phyloP scores from a whole-genome alignment of 345 rosid genomes.

The Citrus sp. region DNA sequence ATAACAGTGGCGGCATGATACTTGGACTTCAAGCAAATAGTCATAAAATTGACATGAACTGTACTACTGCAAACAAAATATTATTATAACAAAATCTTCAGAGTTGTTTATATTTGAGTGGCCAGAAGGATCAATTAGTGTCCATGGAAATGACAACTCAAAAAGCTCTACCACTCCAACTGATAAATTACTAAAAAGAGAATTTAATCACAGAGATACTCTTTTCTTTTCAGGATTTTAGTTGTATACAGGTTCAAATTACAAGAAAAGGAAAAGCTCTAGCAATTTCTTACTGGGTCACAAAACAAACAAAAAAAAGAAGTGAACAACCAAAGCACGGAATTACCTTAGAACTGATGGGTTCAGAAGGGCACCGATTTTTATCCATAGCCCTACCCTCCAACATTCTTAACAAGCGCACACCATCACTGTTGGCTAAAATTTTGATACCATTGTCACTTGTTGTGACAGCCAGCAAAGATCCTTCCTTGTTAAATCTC shows the following conservation, averaged over 20 bases:
- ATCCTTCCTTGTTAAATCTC: constrained; percentile 67
- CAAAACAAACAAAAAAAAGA: not conserved
- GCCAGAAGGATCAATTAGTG: not conserved
- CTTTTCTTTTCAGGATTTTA: not conserved
- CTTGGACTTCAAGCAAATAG: not conserved
- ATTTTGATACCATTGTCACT: constrained; percentile 57
- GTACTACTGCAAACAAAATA: not conserved
- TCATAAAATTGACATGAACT: not conserved
- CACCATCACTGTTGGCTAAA: constrained; percentile 48
- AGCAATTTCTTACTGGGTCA: not conserved
- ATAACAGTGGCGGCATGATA: too few species aligned
- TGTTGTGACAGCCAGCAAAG: constrained; percentile 53
- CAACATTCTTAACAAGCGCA: constrained; percentile 37
- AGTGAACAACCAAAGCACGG: not conserved
- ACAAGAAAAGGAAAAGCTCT: not conserved
- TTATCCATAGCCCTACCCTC: constrained; percentile 42
- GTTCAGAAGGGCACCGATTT: constrained; percentile 38
- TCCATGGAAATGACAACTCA: not conserved
- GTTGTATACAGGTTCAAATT: not conserved
- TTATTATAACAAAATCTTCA: not conserved
- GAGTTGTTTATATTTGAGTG: not conserved
- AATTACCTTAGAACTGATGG: constrained; percentile 42
- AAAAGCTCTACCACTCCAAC: not conserved
- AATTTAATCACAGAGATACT: not conserved
- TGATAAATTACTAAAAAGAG: not conserved